These are phyloP conservation scores for Neostapfia colusana DNA, from an alignment of 176 grass and related monocot species.

Conservation along the genomic window DNA sequence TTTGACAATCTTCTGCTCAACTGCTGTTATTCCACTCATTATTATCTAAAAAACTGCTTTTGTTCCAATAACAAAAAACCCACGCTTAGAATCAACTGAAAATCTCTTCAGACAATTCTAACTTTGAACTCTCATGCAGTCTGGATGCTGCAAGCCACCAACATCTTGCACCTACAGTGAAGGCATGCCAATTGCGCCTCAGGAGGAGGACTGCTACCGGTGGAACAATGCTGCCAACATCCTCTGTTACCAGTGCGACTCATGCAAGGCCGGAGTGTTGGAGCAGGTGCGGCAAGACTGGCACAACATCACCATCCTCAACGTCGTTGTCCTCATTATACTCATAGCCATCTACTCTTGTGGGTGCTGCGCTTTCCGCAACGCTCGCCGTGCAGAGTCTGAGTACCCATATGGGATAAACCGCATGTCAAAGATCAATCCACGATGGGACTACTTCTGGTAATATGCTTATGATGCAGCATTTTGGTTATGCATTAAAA, in stretches of 20 bases:
- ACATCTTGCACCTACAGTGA: constrained; percentile 73
- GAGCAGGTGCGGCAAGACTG: constrained; percentile 82
- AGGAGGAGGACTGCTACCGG: constrained; percentile 75
- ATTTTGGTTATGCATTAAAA: neutral
- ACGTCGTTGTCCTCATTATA: constrained; percentile 59
- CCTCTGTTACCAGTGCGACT: constrained; percentile 82
- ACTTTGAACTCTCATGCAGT: constrained; percentile 34
- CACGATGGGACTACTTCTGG: constrained; percentile 79
- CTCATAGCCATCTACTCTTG: constrained; percentile 73
- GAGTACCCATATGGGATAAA: constrained; percentile 47
- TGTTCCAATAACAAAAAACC: too few relatives aligned
- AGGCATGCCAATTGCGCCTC: constrained; percentile 21
- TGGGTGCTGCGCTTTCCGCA: constrained; percentile 83
- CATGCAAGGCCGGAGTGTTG: constrained; percentile 82
- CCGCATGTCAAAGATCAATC: constrained; percentile 62
- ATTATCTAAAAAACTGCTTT: too few relatives aligned
- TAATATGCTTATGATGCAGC: neutral
- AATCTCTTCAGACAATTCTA: too few relatives aligned
- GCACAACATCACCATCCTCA: constrained; percentile 79
- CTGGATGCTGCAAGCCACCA: constrained; percentile 94
- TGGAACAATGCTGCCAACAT: constrained; percentile 75
- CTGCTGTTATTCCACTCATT: neutral
- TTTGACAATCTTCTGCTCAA: neutral
- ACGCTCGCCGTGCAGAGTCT: constrained; percentile 44
- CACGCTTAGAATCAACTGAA: too few relatives aligned